Base-by-base conservation (phyloP, 805 yeast genomes). In the Teunomyces tritomae region DNA sequence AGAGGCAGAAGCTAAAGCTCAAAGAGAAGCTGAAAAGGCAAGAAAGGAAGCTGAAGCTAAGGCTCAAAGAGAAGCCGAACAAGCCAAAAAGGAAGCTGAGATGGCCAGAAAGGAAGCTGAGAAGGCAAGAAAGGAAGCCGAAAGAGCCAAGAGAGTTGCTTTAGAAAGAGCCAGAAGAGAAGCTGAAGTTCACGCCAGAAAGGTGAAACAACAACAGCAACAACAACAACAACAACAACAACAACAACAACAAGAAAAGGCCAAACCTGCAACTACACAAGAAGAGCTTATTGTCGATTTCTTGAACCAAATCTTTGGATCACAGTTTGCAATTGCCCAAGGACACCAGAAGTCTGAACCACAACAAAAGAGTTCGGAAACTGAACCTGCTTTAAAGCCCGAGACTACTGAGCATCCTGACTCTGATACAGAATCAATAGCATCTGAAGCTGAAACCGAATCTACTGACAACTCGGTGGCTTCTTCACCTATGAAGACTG, bases 371-470 rank as follows among this genome's bases (percentile, higher is more conserved):
- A 6, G n/a, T 9, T 3, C 33, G 5, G 9, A 30, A 30, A 8
- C 44, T 20, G 27, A 42, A 17, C 9, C 17, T 11, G 16, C 27
- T 6, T 8, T 5, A 4, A 28, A 40, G 27, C 8, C 13, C 24
- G 29, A 40, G 17, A 9, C 39, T 20, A 39, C 26, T 33, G 14
- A 27, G 8, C 42, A 42, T 26, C 43, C 41, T 11, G 32, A 49
- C 9, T 51, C 60, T 10, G 63, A 57, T 8, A 46, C 37, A n/a
- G 59, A 58, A 11, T 54, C 63, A 5, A 47, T 56, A 8, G 45
- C 34, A 11, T 57, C 63, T 2, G 60, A 53, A 16, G 36, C 43
- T 2, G 58, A 53, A 14, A 47, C 53, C 1, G 47, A 45, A 7
- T 34, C 53, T 2, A 17, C 40, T 11, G 26, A 37, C 29, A 9